These are phyloP conservation scores for Senna siamea DNA, from an alignment of 306 rosid genomes.

Conservation along the genomic window DNA sequence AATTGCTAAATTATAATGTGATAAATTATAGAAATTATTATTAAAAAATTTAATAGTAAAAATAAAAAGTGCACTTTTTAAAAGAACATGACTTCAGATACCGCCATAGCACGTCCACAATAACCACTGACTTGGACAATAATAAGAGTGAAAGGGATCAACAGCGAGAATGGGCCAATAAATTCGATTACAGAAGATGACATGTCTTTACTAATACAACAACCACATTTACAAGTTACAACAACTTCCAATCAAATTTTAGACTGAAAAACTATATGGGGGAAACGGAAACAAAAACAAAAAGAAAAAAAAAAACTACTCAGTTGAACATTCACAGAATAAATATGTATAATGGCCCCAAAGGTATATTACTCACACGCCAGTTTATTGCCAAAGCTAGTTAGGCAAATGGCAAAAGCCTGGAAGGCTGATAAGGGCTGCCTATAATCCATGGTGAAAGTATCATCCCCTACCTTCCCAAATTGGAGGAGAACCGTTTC, in stretches of 20 bases:
- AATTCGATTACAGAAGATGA: slow-evolving; percentile 31
- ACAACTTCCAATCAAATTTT: slow-evolving; percentile 40
- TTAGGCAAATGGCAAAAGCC: slow-evolving; percentile 95
- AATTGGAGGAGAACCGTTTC: slow-evolving; percentile 92
- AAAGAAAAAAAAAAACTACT: slow-evolving; percentile 35
- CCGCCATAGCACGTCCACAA: background rate
- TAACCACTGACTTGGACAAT: background rate
- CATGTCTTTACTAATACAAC: slow-evolving; percentile 42
- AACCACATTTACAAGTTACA: slow-evolving; percentile 52
- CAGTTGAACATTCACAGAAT: slow-evolving; percentile 48
- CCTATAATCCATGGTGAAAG: slow-evolving; percentile 95
- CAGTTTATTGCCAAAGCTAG: slow-evolving; percentile 97
- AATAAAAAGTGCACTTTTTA: background rate
- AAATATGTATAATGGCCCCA: slow-evolving; percentile 43
- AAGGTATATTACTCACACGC: slow-evolving; percentile 78
- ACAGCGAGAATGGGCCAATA: background rate
- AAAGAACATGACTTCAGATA: background rate
- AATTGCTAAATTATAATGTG: too few relatives aligned
- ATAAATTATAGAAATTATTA: too few relatives aligned
- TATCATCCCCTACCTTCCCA: slow-evolving; percentile 93
- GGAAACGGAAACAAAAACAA: too few relatives aligned
- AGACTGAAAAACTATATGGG: slow-evolving; percentile 31
- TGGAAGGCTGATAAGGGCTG: slow-evolving; percentile 95
- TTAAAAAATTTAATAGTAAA: too few relatives aligned
- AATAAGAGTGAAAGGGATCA: background rate